These are phyloP conservation scores for Perilla frutescens DNA, from an alignment of 257 asterid species.

Conservation along the genomic window DNA sequence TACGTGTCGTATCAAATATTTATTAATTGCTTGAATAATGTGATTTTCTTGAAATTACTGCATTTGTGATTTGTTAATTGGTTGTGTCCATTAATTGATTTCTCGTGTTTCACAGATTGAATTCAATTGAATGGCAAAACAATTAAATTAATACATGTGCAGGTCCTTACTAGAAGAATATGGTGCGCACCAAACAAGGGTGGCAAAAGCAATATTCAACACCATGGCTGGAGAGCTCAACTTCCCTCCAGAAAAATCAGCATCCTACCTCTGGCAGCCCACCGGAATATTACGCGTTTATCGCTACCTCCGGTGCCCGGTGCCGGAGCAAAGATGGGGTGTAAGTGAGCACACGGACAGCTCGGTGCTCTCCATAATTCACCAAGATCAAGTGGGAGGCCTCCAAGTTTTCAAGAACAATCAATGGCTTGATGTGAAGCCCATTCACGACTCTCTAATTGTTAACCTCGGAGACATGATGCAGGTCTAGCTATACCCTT, in stretches of 20 bases:
- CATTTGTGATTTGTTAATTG: neutral
- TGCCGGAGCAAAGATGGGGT: slow-evolving; percentile 61
- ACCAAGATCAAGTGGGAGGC: slow-evolving; percentile 87
- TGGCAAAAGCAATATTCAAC: slow-evolving; percentile 57
- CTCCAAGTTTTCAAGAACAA: slow-evolving; percentile 65
- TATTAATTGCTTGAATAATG: no score
- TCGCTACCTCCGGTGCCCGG: slow-evolving; percentile 71
- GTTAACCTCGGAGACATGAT: slow-evolving; percentile 87
- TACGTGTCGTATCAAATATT: no score
- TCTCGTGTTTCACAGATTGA: neutral
- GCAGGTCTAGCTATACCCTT: slow-evolving; percentile 52
- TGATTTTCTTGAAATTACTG: no score
- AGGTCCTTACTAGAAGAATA: slow-evolving; percentile 72
- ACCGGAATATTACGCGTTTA: slow-evolving; percentile 76
- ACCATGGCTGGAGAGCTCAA: slow-evolving; percentile 55
- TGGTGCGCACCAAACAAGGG: slow-evolving; percentile 62
- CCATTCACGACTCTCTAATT: slow-evolving; percentile 58
- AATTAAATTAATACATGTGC: neutral
- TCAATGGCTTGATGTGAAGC: slow-evolving; percentile 70
- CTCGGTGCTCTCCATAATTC: slow-evolving; percentile 70
- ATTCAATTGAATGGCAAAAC: neutral
- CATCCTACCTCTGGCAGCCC: slow-evolving; percentile 54
- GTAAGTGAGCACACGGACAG: slow-evolving; percentile 81
- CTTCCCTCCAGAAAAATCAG: slow-evolving; percentile 39
- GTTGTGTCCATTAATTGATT: neutral